Percentiles rank a stretch among this genome's conserved stretches.
Conservation (phyloP, 202 grass and related monocot genomes). For the Zizania palustris region DNA sequence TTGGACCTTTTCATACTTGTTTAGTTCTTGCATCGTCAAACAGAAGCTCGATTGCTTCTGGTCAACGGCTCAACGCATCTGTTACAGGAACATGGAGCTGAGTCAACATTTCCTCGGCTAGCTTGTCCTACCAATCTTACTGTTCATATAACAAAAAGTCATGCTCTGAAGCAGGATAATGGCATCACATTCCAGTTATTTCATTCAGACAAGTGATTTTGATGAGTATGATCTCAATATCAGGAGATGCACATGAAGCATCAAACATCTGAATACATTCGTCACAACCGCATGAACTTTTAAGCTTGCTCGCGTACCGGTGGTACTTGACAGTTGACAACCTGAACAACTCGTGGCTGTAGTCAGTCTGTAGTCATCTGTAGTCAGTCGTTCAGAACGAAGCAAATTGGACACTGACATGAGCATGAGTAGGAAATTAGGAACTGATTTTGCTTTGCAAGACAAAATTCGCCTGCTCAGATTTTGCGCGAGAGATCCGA, state of each 20-base stretch:
- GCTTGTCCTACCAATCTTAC: background rate
- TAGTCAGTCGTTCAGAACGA: background rate
- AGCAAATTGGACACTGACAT: background rate
- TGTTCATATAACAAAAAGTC: background rate
- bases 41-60: no score
- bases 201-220: background rate
- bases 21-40: background rate
- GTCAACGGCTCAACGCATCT: no score
- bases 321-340: no score
- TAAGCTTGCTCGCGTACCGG: no score
- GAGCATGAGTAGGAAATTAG: background rate
- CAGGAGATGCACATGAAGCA: background rate
- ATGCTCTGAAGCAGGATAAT: background rate
- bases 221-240: background rate
- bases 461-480: slow-evolving; percentile 4
- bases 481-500: background rate
- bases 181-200: background rate
- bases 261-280: background rate
- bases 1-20: background rate
- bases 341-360: no score
- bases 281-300: background rate
- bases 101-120: no score
- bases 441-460: background rate
- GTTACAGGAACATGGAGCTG: no score
- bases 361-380: no score